Evolutionary conservation across 2,329 filamentous ascomycete genomes (phyloP), one percentile per base, ranked within the genome.

Genomic region (Davidsoniella australis): DNA sequence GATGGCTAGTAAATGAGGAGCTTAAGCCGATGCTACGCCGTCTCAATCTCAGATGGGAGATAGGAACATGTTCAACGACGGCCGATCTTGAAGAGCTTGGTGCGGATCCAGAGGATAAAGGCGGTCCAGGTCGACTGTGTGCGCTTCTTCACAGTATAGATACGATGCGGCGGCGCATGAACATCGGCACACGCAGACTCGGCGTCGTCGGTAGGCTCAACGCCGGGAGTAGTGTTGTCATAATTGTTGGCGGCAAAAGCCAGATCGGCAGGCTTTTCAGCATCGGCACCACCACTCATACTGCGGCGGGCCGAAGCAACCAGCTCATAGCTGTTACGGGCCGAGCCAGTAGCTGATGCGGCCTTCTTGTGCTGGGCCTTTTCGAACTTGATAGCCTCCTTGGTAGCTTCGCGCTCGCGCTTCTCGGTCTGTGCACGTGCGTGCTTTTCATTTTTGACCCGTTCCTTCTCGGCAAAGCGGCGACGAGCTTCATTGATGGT

Each of bases 61-160:
- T 33, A 4, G 26, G 10, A 12, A 12, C 10, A 33, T 33, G 26
- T 10, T 33, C 26, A 66, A 55, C 63, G 63, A 56, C 62, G 60
- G 46, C 64, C 64, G 51, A 67, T 56, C 60, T 65, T 66, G 52
- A 67, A 59, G 51, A 67, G 57, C 49, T 64, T 61, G n/a, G 76
- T 80, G 53, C 76, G 67, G 23, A 81, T 59, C 77, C 77, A 81
- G 49, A 81, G 66, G 46, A 80, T 66, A 56, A 81, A 79, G 18
- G 69, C 70, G 6, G 72, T 77, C 76, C 76, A 81, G 38, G 75
- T 69, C 54, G 72, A 68, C 53, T 74, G 73, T 1, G 76, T 80
- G 63, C 72, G 76, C 56, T 67, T 69, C 64, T 79, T 80, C 51
- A 73, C 67, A 6, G 66, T 66, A 56, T 63, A 68, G 51, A 62